Conservation (phyloP, 495 filamentous ascomycete genomes). For the Penicillium parvum region DNA sequence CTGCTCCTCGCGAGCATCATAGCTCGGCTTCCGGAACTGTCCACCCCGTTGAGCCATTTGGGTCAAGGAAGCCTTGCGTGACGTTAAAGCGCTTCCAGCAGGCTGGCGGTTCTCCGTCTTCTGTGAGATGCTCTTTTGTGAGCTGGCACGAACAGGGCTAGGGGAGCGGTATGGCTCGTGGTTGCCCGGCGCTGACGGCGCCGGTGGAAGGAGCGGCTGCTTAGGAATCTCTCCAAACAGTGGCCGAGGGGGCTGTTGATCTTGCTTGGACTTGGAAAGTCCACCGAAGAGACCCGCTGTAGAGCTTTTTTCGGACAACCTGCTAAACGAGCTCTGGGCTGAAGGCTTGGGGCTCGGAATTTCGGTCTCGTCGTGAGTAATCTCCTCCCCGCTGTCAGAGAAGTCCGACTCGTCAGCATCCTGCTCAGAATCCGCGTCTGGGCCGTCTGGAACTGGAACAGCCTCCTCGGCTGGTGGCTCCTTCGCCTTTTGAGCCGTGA, state of each 20-base stretch:
- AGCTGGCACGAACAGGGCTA: conserved; percentile 61
- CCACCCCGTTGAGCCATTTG: conserved; percentile 32
- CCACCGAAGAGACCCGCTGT: conserved; percentile 42
- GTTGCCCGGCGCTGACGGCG: conserved; percentile 21
- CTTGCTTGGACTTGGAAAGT: conserved; percentile 21
- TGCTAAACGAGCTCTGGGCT: conserved; percentile 64
- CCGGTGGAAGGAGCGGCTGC: conserved; percentile 54
- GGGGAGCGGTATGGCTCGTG: conserved; percentile 69
- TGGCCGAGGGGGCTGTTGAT: conserved; percentile 25
- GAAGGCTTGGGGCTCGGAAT: conserved; percentile 53
- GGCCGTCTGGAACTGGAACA: conserved; percentile 26
- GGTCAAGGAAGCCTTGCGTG: conserved; percentile 38
- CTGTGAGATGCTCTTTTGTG: conserved; percentile 34
- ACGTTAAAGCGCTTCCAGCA: conserved; percentile 37
- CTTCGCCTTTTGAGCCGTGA: conserved; percentile 14
- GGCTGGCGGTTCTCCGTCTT: conserved; percentile 51
- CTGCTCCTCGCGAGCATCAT: conserved; percentile 28
- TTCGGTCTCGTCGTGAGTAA: conserved; percentile 53
- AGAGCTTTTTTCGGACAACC: conserved; percentile 31
- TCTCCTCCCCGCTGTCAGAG: conserved; percentile 35
- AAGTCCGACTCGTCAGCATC: conserved; percentile 38
- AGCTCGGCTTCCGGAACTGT: conserved; percentile 23
- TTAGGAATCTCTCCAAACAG: conserved; percentile 66
- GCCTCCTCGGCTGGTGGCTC: conserved; percentile 22
- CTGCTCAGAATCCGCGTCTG: conserved; percentile 25